Percentiles rank a stretch among this genome's conserved stretches.
Conservation (phyloP, 129 eudicot species). For the Dittrichia graveolens region DNA sequence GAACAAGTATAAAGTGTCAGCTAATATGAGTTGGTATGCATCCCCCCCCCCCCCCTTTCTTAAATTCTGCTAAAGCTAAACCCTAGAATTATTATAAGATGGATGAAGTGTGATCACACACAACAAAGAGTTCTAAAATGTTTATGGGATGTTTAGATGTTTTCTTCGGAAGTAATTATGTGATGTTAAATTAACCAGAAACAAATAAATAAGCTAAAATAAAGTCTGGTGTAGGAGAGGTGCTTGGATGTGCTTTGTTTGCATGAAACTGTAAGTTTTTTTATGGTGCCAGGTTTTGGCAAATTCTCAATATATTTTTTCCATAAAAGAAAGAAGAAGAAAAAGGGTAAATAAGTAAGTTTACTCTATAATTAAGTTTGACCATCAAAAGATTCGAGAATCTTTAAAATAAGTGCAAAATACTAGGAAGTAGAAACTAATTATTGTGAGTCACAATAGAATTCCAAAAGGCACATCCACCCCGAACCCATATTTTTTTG, state of each 20-base stretch:
- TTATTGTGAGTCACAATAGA: no score
- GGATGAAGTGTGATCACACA: neutral
- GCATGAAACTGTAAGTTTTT: no score
- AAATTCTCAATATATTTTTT: no score
- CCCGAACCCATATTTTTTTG: neutral
- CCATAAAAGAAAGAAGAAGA: no score
- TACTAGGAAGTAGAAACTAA: no score
- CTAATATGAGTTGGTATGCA: neutral
- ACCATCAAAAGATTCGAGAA: no score
- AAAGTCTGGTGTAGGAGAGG: neutral
- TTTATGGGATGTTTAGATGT: neutral
- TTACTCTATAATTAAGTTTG: no score
- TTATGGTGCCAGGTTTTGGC: no score
- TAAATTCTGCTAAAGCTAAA: neutral
- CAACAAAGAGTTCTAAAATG: neutral
- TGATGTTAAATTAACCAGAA: neutral
- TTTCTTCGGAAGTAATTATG: neutral
- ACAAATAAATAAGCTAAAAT: neutral
- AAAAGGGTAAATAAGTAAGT: no score
- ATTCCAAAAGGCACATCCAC: no score
- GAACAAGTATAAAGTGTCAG: neutral
- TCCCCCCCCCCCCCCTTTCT: neutral
- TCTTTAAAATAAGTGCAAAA: no score
- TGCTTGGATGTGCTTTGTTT: neutral
- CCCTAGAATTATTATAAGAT: constrained; percentile 9